Base-by-base conservation (phyloP, 345 rosid genomes). In the Camelina laxa region DNA sequence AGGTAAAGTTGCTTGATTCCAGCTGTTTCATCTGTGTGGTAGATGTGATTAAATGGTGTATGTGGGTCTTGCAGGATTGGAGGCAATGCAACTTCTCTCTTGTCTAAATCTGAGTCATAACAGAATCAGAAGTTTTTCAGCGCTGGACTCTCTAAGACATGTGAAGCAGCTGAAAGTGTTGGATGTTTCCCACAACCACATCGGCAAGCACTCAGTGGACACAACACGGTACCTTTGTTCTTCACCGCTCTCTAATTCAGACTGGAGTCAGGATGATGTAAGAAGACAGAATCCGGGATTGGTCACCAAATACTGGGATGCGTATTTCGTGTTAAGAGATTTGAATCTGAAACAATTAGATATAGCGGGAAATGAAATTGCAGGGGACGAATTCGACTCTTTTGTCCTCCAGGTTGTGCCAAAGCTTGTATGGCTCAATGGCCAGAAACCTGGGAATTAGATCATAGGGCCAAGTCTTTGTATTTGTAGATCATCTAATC, bases 171-270 rank as follows among this genome's bases (percentile, higher is more conserved):
- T 95, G 75, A 85, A 80, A 77, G 91, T 83, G 67, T 71, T 95
- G 81, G 85, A 90, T 80, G 80, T 95, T 72, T 92, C 99, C 64
- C 49, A 87, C 79, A 95, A 92, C 67, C 87, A 89, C 83, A 90
- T 95, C n/a, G 99, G 97, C 41, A 68, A 85, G 13, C 96, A 92
- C 79, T 78, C 97, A 15, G 77, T 92, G 12, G 97, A 95, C 89
- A 87, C 97, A 33, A 87, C 87, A 4, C 81, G 89, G 75, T 88
- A 90, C 73, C 69, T 84, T 24, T 89, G 84, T 79, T 73, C 91
- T 48, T 91, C 96, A 79, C 97, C 96, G 24, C 67, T 92, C 63
- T 91, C 90, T 68, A 92, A 95, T 65, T 81, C 87, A 4, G 78
- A 81, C 22, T 82, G 82, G 91, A 61, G 73, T 57, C 75, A 20